Base-by-base conservation (phyloP, 768 basidiomycete genomes). In the Russula abietina region DNA sequence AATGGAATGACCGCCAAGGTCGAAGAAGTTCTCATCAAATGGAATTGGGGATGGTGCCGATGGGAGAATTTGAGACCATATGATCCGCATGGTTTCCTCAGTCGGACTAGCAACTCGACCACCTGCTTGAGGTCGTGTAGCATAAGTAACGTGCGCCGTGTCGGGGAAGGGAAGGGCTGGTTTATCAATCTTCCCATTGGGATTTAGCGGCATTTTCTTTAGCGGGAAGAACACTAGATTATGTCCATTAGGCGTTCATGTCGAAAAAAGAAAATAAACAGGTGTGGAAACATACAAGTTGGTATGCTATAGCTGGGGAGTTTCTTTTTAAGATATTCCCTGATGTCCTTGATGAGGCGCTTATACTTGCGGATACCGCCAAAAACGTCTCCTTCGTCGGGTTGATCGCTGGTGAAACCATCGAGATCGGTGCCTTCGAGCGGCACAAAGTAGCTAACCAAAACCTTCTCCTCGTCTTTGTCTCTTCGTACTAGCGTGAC, bases 131-230 rank as follows among this genome's bases (percentile, higher is more conserved):
- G 74, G 69, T 33, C 70, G 66, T 1, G 81, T 74, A 45, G 82
- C 79, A 46, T 79, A 74, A 24, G 76, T 68, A 8, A 80, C 76
- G 1, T 90, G 86, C 4, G 87, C 90, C 0, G 97, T 98, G 74
- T 99, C 97, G 8, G 97, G 97, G 86, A 98, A 99, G 12, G 97
- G 97, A 51, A 99, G 84, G 0, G 92, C 91, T 0, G 97, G 96
- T 72, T 98, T 99, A 79, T 99, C 97, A 73, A 99, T 88, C 77
- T 99, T 99, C 65, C 97, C 97, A 72, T 98, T 99, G 8, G 97
- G 97, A 70, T 98, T 99, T 55, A 99, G 83, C 22, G 97, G 97
- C 91, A 99, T 96, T 59, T 93, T 88, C 55, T 82, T 83, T 30
- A 99, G 82, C 0, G 97, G 97, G 33, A 99, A 93, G 67, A 98